phyloP scores from a whole-genome alignment of 225 moss, liverwort and hornwort genomes.

The Pleurozium schreberi region DNA sequence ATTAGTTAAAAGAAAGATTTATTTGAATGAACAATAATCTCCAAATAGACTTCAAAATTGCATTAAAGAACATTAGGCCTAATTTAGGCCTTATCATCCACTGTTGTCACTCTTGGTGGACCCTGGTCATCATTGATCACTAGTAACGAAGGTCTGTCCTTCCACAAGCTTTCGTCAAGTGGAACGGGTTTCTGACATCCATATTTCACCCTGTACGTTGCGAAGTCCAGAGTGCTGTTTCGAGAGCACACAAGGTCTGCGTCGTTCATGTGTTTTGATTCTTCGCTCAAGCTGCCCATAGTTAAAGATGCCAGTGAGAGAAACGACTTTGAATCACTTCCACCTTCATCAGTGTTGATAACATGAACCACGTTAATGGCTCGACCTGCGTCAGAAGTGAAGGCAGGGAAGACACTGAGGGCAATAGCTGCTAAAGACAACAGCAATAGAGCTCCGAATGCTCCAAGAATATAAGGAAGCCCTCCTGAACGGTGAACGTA shows the following conservation, averaged over 20 bases:
- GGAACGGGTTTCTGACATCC: conserved; percentile 60
- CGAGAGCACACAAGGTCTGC: conserved; percentile 40
- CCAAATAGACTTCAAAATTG: background rate
- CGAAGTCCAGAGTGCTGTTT: conserved; percentile 45
- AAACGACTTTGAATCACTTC: conserved; percentile 24
- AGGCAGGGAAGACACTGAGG: conserved; percentile 55
- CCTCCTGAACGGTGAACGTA: conserved; percentile 65
- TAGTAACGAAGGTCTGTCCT: conserved; percentile 42
- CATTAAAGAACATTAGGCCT: background rate
- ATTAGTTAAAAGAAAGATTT: background rate
- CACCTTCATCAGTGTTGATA: conserved; percentile 31
- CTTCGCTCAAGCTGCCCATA: conserved; percentile 57
- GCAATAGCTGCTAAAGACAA: conserved; percentile 36
- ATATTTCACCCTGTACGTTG: conserved; percentile 51
- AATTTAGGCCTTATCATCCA: background rate
- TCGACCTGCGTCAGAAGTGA: conserved; percentile 55
- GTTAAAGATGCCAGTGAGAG: conserved; percentile 63
- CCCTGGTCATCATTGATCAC: conserved; percentile 27
- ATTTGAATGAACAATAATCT: background rate
- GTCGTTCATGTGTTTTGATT: conserved; percentile 40
- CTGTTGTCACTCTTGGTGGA: conserved; percentile 41
- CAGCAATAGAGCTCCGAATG: conserved; percentile 23
- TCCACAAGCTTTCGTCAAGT: conserved; percentile 37
- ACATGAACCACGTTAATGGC: conserved; percentile 73
- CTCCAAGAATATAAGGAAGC: conserved; percentile 31